A percentile compares a stretch with the other conserved stretches of the same genome.
Evolutionary conservation across 768 basidiomycete species (phyloP).

Genomic region (Stropharia rugosoannulata): DNA sequence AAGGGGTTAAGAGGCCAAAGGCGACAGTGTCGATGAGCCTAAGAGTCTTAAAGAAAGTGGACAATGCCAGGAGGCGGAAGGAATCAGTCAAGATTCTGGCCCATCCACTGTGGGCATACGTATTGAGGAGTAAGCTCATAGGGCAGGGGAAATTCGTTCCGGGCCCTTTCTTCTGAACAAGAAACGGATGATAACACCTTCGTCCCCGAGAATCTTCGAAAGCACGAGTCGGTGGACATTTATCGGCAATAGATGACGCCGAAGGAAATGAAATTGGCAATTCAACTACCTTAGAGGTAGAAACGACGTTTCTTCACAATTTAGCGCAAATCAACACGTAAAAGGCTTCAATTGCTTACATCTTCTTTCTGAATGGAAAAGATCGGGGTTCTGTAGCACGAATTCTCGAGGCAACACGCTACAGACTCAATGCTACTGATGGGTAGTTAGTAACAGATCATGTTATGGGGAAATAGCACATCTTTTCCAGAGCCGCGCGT

Average conservation of each 20-base stretch:
- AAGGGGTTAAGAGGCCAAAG: conserved; percentile 14
- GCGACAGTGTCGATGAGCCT: not conserved
- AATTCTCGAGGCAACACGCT: conserved; percentile 12
- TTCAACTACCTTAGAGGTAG: conserved; percentile 15
- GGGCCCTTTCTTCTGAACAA: conserved; percentile 20
- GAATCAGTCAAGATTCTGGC: conserved; percentile 23
- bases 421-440: not conserved
- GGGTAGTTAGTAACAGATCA: not conserved
- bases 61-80: conserved; percentile 20
- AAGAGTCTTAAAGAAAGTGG: conserved; percentile 24
- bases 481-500: too few species aligned
- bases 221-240: conserved; percentile 19
- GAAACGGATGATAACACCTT: conserved; percentile 20
- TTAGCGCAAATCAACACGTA: conserved; percentile 25
- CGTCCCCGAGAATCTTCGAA: conserved; percentile 22
- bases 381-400: conserved; percentile 5
- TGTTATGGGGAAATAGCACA: too few species aligned
- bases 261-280: conserved; percentile 16
- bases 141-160: conserved; percentile 20
- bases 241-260: conserved; percentile 21
- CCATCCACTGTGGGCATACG: conserved; percentile 20
- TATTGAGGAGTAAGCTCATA: conserved; percentile 20
- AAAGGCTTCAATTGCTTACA: conserved; percentile 12
- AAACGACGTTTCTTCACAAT: conserved; percentile 14
- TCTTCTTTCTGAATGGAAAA: conserved; percentile 21